Conservation (phyloP, 139 green algal genomes). For the Closterium sp. region DNA sequence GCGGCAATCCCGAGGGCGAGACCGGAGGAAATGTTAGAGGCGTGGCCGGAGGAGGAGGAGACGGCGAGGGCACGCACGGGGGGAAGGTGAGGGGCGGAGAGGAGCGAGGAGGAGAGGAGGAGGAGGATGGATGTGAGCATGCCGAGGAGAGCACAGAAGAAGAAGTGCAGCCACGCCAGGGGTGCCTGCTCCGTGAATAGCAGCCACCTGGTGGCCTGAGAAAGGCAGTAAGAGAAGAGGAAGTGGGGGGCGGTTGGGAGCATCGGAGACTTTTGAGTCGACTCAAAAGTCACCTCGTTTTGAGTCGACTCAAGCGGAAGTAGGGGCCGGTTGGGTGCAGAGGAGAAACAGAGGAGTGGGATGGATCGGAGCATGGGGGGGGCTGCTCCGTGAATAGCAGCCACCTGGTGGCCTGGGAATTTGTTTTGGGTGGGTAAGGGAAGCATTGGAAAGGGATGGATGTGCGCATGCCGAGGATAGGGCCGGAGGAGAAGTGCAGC, state of each 20-base stretch:
- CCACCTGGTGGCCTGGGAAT: too few relatives aligned
- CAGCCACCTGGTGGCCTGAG: conserved; percentile 52
- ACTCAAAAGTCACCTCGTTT: too few relatives aligned
- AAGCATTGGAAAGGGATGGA: not conserved
- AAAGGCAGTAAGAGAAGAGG: not conserved
- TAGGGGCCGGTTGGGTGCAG: not conserved
- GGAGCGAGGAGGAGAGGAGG: conserved; percentile 65
- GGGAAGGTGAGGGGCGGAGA: conserved; percentile 61
- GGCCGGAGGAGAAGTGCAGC: too few relatives aligned
- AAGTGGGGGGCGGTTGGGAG: not conserved
- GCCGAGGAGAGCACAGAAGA: conserved; percentile 64
- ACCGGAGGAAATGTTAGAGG: conserved; percentile 63
- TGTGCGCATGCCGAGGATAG: too few relatives aligned
- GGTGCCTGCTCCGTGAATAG: conserved; percentile 56
- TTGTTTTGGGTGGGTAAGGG: not conserved
- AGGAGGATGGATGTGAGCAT: conserved; percentile 64
- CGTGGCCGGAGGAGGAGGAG: conserved; percentile 56
- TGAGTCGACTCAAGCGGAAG: too few relatives aligned
- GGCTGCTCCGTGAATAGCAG: too few relatives aligned
- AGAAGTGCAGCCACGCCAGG: conserved; percentile 67
- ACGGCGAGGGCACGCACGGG: conserved; percentile 57
- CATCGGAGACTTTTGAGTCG: too few relatives aligned
- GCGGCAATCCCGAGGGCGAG: conserved; percentile 65
- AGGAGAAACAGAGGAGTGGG: not conserved
- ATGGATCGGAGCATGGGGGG: too few relatives aligned